phyloP scores from a whole-genome alignment of 139 green algal species.

The Chlorella sorokiniana region DNA sequence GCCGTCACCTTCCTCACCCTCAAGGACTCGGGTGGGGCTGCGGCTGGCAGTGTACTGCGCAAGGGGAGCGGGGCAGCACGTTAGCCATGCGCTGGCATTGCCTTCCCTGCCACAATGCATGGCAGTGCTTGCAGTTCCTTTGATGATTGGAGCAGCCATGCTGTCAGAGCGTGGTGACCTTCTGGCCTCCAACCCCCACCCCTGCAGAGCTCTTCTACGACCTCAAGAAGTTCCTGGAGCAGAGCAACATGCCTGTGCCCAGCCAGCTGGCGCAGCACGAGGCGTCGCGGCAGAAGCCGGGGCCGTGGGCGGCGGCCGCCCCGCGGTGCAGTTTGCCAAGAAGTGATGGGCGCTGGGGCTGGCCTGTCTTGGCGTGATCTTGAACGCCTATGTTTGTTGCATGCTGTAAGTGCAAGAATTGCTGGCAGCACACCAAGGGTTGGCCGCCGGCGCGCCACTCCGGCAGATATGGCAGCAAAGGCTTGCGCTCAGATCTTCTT shows the following conservation, averaged over 20 bases:
- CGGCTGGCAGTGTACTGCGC: background rate
- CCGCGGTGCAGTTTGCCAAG: slow-evolving; percentile 63
- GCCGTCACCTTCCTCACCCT: slow-evolving; percentile 93
- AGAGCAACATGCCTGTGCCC: slow-evolving; percentile 67
- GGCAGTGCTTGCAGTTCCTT: background rate
- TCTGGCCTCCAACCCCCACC: background rate
- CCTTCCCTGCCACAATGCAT: background rate
- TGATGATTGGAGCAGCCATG: background rate
- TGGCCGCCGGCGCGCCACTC: no score
- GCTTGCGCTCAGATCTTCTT: no score
- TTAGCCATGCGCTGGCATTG: background rate
- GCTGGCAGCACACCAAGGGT: no score
- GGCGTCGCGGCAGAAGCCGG: slow-evolving; percentile 79
- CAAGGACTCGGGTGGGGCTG: slow-evolving; percentile 27
- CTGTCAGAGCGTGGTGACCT: background rate
- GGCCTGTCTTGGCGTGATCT: no score
- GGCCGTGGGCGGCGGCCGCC: slow-evolving; percentile 47
- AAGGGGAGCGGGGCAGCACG: background rate
- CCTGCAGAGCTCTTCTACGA: slow-evolving; percentile 91
- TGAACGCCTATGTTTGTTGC: no score
- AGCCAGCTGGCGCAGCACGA: slow-evolving; percentile 81
- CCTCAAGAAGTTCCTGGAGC: slow-evolving; percentile 84
- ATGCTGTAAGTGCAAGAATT: no score
- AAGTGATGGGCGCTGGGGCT: slow-evolving; percentile 36
- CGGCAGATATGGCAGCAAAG: no score